Base-by-base conservation (phyloP, 176 grass and related monocot species). In the Aegilops longissima region DNA sequence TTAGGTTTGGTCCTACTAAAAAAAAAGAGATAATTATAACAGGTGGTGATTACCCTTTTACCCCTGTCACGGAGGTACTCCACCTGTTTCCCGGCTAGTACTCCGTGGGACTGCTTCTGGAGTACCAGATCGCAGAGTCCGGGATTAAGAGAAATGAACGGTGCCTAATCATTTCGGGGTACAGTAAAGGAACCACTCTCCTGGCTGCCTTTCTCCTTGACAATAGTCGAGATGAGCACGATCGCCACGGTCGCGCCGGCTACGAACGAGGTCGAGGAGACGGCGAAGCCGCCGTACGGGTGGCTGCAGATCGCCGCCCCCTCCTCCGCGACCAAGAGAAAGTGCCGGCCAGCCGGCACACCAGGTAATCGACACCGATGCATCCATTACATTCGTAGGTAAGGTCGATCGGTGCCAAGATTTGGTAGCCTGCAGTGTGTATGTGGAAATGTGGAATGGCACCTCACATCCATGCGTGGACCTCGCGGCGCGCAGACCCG, bases 341-440 rank as follows among this genome's bases (percentile, higher is more conserved):
- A 95, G 85, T 78, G 92, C 68, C 86, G 96, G 35, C 96, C 93
- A 3, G 92, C 96, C 6, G 93, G 96, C 13, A 98, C 93, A 71
- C 93, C 93, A 86, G 96, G 96, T 95, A 84, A 72, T 80, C 63
- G 34, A 45, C 23, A 9, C 38, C n/a, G 21, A 17, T 52, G 3
- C 21, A 9, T 10, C 0, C 17, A 73, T 27, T 10, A 9, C 17
- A 73, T 27, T 56, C 11, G 3, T 47, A 47, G 42, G 27, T 27
- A 27, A 27, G 27, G 40, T 49, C 4, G 13, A 17, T 52, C 49
- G 49, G 49, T 52, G 49, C 63, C 79, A 12, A 39, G 7, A 21
- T 39, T 70, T 36, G 17, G 17, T 70, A 8, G 31, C 14, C 13
- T n/a, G 61, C 23, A 2, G 23, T 13, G 61, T 11, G 7, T 23